Base-by-base conservation (phyloP, 139 green algal genomes). In the Chlorella sorokiniana region DNA sequence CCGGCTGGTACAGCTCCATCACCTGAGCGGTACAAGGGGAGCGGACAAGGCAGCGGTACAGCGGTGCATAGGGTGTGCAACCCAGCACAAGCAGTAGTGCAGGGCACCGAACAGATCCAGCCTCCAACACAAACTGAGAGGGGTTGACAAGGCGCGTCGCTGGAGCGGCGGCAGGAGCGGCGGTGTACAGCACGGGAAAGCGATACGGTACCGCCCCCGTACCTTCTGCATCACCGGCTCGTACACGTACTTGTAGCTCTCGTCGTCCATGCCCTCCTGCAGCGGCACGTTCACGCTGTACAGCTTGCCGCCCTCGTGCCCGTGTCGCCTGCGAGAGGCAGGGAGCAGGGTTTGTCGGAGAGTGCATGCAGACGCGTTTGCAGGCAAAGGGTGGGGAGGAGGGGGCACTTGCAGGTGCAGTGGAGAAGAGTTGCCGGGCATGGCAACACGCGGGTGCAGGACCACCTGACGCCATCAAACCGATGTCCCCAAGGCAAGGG, bases 1-100 rank as follows among this genome's bases (percentile, higher is more conserved):
- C 93, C 2, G 97, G 97, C 83, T 98, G 93, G 87, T 95, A 99
- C 84, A 96, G 87, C 86, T 99, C 94, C 97, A 99, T 98, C 41
- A 99, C 92, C 86, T 92, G 75, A 10, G 4, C 1, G 0, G 33
- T 2, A 3, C 8, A 44, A 71, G 56, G 29, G 37, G 33, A n/a
- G n/a, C n/a, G n/a, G n/a, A n/a, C 31, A 70, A 18, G 63, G n/a
- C 27, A 20, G 63, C 29, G 61, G 16, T 38, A 20, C 22, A 11
- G 64, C 16, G 3, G n/a, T 37, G n/a, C 16, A 14, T 11, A 56
- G 48, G 11, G 48, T 56, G 48, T 56, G 48, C 48, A 56, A 16
- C 48, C 11, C 48, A 11, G 16, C 48, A 16, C 48, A 56, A 25
- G 48, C 48, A n/a, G n/a, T n/a, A n/a, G n/a, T n/a, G n/a, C n/a